Evolutionary conservation across 345 rosid species (phyloP), one percentile per base, ranked within the genome.

Genomic region (Euphorbia lathyris): DNA sequence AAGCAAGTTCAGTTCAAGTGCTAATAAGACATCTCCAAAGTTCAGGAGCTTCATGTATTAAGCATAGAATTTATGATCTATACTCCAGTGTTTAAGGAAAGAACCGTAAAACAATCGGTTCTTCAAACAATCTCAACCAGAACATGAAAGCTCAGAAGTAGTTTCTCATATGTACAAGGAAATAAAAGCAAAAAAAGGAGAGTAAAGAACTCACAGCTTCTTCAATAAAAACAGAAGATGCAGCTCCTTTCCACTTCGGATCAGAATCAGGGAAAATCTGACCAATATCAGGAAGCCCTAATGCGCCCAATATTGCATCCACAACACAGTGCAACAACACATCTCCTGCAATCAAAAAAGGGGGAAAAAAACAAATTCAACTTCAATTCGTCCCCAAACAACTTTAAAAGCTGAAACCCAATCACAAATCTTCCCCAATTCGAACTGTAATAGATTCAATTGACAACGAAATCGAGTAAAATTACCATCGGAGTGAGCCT

Each of bases 281-380:
- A 40, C 99, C 98, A 43, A 95, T 95, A 85, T 95, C 99, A 56
- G 99, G 99, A 48, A 95, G 88, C 32, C 99, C 97, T 71, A 95
- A 61, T 1, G 99, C 99, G 45, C 98, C 98, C 86, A 95, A 69
- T 73, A 95, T 89, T 20, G 99, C 97, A 89, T 92, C 98, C 74
- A 95, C 99, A 45, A 92, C 97, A 77, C 99, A 95, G 76, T 92
- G 98, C 45, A 95, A 93, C 77, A 95, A 78, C 81, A 95, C 98
- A 86, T 95, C 99, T 43, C 99, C 99, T 95, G 77, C 86, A 83
- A 38, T n/a, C n/a, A 20, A 7, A 55, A 55, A 22, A n/a, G 26
- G 25, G 6, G 25, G 13, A 23, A 51, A 19, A 17, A 22, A 19
- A 60, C 26, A 32, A 59, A 59, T 59, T 32, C 14, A 60, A 22